phyloP scores from a whole-genome alignment of 257 asterid species.

The Nicotiana attenuata region DNA sequence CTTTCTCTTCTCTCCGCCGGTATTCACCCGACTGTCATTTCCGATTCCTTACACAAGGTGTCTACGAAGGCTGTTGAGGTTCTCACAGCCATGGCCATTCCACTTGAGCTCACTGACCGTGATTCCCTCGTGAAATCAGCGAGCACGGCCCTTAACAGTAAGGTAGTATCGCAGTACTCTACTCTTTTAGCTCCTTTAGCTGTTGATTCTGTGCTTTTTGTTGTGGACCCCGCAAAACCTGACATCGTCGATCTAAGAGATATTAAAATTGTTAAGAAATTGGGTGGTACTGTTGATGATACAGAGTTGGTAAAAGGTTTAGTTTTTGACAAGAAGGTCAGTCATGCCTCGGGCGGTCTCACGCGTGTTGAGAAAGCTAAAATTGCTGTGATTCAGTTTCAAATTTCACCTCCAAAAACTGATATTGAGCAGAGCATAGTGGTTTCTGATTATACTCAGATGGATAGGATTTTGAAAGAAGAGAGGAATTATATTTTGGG shows the following conservation, averaged over 20 bases:
- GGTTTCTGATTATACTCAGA: conserved; percentile 93
- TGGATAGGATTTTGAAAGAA: conserved; percentile 98
- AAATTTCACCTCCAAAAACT: conserved; percentile 95
- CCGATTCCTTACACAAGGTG: conserved; percentile 73
- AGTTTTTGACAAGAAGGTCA: conserved; percentile 94
- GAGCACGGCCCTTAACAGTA: conserved; percentile 66
- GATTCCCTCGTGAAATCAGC: conserved; percentile 79
- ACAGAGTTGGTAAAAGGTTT: conserved; percentile 78
- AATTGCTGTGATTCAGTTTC: conserved; percentile 91
- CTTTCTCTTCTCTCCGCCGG: conserved; percentile 53
- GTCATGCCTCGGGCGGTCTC: conserved; percentile 92
- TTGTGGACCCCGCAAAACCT: conserved; percentile 85
- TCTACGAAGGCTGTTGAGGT: conserved; percentile 70
- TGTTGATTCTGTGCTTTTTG: conserved; percentile 90
- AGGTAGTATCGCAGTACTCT: conserved; percentile 97
- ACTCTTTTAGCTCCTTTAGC: conserved; percentile 95
- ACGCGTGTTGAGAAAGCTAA: conserved; percentile 88
- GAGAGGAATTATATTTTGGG: conserved; percentile 91
- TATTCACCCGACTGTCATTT: conserved; percentile 71
- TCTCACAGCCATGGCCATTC: conserved; percentile 75
- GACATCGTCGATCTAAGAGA: conserved; percentile 90
- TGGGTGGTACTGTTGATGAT: conserved; percentile 95
- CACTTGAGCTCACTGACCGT: conserved; percentile 73
- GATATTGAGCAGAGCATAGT: conserved; percentile 97
- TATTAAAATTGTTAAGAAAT: conserved; percentile 83